Evolutionary conservation across 2,329 filamentous ascomycete genomes (phyloP), one percentile per base, ranked within the genome.

Genomic region (Ambrosiella xylebori): DNA sequence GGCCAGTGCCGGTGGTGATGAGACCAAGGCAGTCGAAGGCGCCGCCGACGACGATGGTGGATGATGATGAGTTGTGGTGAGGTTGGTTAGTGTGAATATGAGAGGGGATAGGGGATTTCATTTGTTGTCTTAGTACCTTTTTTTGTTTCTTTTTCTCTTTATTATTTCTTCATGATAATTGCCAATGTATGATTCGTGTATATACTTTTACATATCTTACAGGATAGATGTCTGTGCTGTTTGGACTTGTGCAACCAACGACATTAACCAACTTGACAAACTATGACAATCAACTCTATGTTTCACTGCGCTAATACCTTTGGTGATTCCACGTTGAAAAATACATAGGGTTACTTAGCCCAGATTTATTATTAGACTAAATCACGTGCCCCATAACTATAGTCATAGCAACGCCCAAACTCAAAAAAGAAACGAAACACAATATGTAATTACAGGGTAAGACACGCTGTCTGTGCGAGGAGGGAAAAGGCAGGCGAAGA

Each of bases 1-100:
- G 51, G 15, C 57, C 57, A 39, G 57, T 52, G 17, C 51, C 52
- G 15, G 51, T 54, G 4, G 36, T 53, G 17, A 39, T 44, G 35
- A 52, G 52, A 17, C 52, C 51, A 41, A 49, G 51, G 52, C 57
- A 58, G 36, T 54, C 51, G 13, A 49, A 38, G 44, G 35, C 49
- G 40, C 60, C 60, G 15, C 54, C 58, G 55, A 59, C 50, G n/a
- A 35, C 37, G 7, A 54, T 61, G 35, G 60, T 61, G 2, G 47
- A 61, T 49, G 60, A 60, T 36, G 58, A 61, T 52, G 60, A 54
- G 36, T 15, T 61, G 52, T 61, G 60, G 60, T 61, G 44, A 17
- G 27, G 19, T 11, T 27, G 17, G 12, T 49, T 12, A 19, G 45
- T 15, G 17, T 15, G 45, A 49, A 19, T 49, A 49, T 9, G 45